These are phyloP conservation scores for Nicotiana paniculata DNA, from an alignment of 257 asterid genomes.

Conservation along the genomic window DNA sequence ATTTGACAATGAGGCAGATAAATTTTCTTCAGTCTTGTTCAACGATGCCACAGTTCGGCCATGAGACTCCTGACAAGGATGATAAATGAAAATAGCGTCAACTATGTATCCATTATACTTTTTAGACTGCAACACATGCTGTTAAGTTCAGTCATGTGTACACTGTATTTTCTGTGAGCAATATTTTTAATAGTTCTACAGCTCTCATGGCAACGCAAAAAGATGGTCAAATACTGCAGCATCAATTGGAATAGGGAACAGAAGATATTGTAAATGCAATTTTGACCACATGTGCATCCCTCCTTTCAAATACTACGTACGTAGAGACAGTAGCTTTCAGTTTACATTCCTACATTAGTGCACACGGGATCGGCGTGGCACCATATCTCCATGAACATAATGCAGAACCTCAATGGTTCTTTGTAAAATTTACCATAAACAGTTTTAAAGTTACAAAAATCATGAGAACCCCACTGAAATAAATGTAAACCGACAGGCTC, in stretches of 20 bases:
- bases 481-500: background rate
- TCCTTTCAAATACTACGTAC: background rate
- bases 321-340: background rate
- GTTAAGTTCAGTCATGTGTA: background rate
- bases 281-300: background rate
- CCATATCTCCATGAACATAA: background rate
- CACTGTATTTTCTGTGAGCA: background rate
- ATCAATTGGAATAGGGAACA: background rate
- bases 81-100: background rate
- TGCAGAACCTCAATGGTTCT: background rate
- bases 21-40: slow-evolving; percentile 67
- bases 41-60: slow-evolving; percentile 45
- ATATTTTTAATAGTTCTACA: background rate
- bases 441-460: background rate
- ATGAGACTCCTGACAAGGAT: slow-evolving; percentile 62
- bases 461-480: background rate
- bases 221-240: background rate
- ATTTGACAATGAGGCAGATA: slow-evolving; percentile 65
- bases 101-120: background rate
- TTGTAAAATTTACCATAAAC: background rate
- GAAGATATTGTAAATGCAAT: background rate
- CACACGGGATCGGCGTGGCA: background rate
- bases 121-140: background rate
- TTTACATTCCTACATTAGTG: background rate
- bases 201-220: background rate